Percentiles rank a stretch among this genome's conserved stretches.
Evolutionary conservation across 495 filamentous ascomycete genomes (phyloP).

Genomic region (Lindgomyces ingoldianus): DNA sequence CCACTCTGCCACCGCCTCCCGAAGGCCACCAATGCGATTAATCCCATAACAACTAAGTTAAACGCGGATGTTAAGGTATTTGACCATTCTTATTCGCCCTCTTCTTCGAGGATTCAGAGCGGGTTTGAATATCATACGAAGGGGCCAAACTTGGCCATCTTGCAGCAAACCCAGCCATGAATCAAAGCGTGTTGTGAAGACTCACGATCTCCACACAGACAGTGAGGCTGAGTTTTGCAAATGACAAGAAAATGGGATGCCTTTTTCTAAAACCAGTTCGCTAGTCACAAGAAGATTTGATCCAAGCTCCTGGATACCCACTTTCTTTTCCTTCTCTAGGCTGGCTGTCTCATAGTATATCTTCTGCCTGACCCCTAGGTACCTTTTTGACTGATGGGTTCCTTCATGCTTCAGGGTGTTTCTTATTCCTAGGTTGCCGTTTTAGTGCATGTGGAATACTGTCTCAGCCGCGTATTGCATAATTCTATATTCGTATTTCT

Average conservation of each 20-base stretch:
- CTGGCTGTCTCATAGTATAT: constrained; percentile 3
- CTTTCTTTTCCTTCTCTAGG: neutral
- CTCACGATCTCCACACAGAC: constrained; percentile 7
- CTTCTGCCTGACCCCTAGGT: constrained; percentile 15
- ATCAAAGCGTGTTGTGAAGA: neutral
- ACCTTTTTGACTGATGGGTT: neutral
- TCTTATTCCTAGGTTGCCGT: constrained; percentile 1
- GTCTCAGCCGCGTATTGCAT: constrained; percentile 27
- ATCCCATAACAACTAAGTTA: constrained; percentile 1
- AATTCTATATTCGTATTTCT: constrained; percentile 28
- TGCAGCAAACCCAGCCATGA: constrained; percentile 1
- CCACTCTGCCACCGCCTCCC: constrained; percentile 21
- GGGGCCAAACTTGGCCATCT: neutral
- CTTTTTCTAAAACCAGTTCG: neutral
- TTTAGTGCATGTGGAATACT: neutral
- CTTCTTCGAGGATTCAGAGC: neutral
- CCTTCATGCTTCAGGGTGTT: constrained; percentile 2
- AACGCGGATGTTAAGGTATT: neutral
- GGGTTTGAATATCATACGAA: neutral
- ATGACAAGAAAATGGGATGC: constrained; percentile 15
- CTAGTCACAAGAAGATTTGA: neutral
- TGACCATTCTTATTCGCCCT: constrained; percentile 4
- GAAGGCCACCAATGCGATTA: neutral
- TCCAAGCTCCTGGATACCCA: neutral
- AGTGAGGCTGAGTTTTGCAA: constrained; percentile 21